Evolutionary conservation across 108 stramenopile species (phyloP).

Genomic region (Parmales sp.): DNA sequence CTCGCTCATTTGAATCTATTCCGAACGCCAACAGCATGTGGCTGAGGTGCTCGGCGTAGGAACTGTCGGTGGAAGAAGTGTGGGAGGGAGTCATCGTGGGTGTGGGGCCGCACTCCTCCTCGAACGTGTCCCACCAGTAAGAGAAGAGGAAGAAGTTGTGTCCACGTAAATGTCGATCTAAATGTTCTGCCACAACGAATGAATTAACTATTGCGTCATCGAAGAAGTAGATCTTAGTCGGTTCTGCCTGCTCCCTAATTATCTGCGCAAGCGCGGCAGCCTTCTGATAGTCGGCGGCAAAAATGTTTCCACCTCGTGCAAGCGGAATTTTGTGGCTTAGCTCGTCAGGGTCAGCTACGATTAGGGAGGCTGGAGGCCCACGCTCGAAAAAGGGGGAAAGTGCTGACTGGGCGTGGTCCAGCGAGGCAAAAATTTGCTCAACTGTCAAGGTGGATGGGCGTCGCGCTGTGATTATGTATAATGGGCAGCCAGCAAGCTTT

Average conservation of each 20-base stretch:
- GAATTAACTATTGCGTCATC: not conserved
- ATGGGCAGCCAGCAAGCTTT: not conserved
- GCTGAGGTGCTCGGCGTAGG: not conserved
- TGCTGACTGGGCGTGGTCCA: slow-evolving; percentile 1
- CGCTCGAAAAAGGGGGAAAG: not conserved
- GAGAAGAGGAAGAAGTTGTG: not conserved
- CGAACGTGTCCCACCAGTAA: slow-evolving; percentile 2
- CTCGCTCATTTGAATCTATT: no score
- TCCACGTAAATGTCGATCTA: no score
- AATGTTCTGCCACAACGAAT: not conserved
- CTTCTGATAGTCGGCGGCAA: slow-evolving; percentile 7
- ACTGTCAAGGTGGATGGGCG: not conserved
- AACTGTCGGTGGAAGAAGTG: not conserved
- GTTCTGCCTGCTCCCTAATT: not conserved
- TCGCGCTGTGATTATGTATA: not conserved
- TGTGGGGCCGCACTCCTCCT: not conserved
- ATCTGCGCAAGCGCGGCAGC: slow-evolving; percentile 3
- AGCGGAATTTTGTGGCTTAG: not conserved
- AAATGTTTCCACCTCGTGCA: not conserved
- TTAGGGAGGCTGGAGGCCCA: not conserved
- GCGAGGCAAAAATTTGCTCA: not conserved
- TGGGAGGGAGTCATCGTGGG: slow-evolving; percentile 1
- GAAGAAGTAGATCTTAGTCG: not conserved
- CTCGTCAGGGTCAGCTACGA: not conserved
- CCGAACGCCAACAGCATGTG: not conserved